These are phyloP conservation scores for Penicillium antarcticum DNA, from an alignment of 495 filamentous ascomycete species.

Conservation along the genomic window DNA sequence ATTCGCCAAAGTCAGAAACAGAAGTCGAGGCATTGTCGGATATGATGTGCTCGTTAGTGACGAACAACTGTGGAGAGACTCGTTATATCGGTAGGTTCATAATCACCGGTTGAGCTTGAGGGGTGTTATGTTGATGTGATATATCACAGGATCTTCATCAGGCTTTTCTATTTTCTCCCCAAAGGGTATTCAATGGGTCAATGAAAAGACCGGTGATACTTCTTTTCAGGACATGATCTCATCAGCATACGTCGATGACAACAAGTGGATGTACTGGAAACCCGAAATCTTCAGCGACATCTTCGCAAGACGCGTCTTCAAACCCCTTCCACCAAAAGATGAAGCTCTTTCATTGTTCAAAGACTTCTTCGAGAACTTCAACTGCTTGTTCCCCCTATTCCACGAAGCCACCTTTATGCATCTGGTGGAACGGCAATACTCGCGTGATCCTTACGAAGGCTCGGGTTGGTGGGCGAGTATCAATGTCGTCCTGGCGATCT, in stretches of 20 bases:
- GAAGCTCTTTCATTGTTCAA: constrained; percentile 80
- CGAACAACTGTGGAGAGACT: constrained; percentile 93
- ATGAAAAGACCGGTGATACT: constrained; percentile 90
- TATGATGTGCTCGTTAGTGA: constrained; percentile 99
- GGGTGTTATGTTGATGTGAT: constrained; percentile 10
- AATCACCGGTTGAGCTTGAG: neutral
- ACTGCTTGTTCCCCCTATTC: constrained; percentile 96
- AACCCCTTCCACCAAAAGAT: constrained; percentile 73
- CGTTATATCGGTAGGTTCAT: constrained; percentile 80
- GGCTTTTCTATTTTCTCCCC: constrained; percentile 98
- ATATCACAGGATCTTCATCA: constrained; percentile 76
- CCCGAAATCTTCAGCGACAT: constrained; percentile 91
- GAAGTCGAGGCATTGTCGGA: constrained; percentile 91
- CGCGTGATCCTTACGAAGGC: constrained; percentile 86
- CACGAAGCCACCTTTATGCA: constrained; percentile 99
- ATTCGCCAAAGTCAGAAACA: constrained; percentile 54
- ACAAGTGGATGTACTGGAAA: constrained; percentile 95
- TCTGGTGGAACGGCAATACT: constrained; percentile 89
- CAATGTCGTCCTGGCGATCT: constrained; percentile 89
- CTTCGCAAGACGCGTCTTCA: constrained; percentile 83
- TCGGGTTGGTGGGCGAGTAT: constrained; percentile 98
- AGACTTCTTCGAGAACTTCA: constrained; percentile 97
- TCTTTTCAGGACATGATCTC: constrained; percentile 97
- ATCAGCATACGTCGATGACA: constrained; percentile 74
- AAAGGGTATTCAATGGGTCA: constrained; percentile 98